phyloP scores from a whole-genome alignment of 2,329 filamentous ascomycete species.

The Ophiocordyceps camponoti-floridani region DNA sequence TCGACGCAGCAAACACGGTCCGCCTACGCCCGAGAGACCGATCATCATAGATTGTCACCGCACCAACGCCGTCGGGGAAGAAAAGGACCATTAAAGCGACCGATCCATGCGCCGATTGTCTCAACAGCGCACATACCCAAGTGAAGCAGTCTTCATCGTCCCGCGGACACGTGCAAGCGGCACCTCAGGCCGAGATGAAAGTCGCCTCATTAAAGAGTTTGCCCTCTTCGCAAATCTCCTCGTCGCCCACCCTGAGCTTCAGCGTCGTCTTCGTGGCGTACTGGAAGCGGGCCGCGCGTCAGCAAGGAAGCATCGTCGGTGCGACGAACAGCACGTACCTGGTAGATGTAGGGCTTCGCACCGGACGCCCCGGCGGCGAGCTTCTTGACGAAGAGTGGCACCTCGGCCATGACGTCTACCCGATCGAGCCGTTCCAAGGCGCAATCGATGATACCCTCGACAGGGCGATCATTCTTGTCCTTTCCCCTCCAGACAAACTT shows the following conservation, averaged over 20 bases:
- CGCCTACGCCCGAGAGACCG: background rate
- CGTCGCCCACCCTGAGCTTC: conserved; percentile 71
- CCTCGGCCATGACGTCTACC: conserved; percentile 91
- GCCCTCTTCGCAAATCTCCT: conserved; percentile 63
- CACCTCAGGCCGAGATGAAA: conserved; percentile 57
- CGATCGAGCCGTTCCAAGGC: conserved; percentile 52
- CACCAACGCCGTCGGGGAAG: background rate
- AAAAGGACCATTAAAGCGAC: conserved; percentile 7
- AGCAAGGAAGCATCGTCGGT: background rate
- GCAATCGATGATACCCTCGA: conserved; percentile 53
- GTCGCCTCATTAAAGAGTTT: conserved; percentile 75
- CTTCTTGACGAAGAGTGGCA: conserved; percentile 87
- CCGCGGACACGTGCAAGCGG: conserved; percentile 1
- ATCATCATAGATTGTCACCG: background rate
- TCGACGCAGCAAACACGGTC: background rate
- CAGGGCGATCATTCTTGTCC: conserved; percentile 55
- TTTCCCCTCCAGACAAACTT: conserved; percentile 66
- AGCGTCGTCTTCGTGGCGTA: conserved; percentile 55
- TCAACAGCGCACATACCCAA: conserved; percentile 5
- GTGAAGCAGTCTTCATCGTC: conserved; percentile 1
- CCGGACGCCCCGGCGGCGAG: conserved; percentile 79
- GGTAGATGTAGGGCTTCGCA: conserved; percentile 95
- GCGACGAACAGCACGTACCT: conserved; percentile 34
- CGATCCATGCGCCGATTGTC: conserved; percentile 9
- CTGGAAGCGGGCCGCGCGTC: conserved; percentile 21